Base-by-base conservation (phyloP, 2,329 filamentous ascomycete species). In the Phialocephala sp. region DNA sequence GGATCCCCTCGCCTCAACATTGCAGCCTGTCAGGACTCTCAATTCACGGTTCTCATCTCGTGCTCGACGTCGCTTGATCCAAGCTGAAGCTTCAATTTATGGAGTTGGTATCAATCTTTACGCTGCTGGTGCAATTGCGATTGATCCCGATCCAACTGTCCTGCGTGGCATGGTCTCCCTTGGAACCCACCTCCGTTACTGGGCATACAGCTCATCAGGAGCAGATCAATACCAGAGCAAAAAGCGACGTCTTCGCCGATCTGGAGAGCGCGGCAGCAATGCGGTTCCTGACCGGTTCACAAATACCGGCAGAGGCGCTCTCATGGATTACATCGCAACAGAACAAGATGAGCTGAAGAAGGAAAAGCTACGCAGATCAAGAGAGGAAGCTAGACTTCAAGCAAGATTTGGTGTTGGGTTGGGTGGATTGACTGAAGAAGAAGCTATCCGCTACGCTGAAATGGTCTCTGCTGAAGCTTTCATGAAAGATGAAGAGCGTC, bases 1-100 rank as follows among this genome's bases (percentile, higher is more conserved):
- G 95, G 95, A 99, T 80, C 92, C 91, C n/a, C 82, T 99, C 56
- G 92, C 90, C 0, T 98, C 94, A 1, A 91, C 85, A 0, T 79
- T 84, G 20, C 88, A 90, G 22, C 92, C 95, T 0, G 85, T 98
- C 60, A 88, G 93, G 45, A 98, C 93, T 0, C 83, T 99, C 62
- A 94, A 97, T 75, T 92, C 93, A 2, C 89, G 91, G 15, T 93
- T 94, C 70, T 91, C 91, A 1, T 90, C 91, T 8, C 89, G 93
- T 35, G 90, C 94, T 59, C 91, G 94, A 68, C 91, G 94, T 64
- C 88, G 93, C 68, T 85, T 82, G 73, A 82, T 86, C 5, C 88
- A 91, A 76, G 88, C 87, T 2, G 86, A 90, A 75, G 85, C 86
- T n/a, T 87, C 89, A 2, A 81, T 90, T 1, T 83, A 88, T 58